Base-by-base conservation (phyloP, 768 basidiomycete species). In the Psilocybe cyanescens region DNA sequence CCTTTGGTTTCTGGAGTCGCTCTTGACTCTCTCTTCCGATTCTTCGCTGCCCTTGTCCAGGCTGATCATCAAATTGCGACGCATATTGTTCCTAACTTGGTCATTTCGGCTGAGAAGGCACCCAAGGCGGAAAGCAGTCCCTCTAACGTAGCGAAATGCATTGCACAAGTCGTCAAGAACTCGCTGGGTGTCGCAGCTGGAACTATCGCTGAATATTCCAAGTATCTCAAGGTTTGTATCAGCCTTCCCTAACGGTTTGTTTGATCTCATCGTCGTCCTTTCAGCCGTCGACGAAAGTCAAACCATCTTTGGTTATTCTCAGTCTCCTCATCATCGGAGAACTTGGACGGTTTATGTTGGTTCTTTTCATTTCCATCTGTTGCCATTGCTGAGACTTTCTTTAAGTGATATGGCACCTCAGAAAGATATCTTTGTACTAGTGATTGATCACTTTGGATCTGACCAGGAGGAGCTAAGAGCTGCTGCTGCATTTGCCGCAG, bases 401-500 rank as follows among this genome's bases (percentile, higher is more conserved):
- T 49, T n/a, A 66, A 99, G 96, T 65, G 97, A 99, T 68, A 90
- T 99, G 86, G 87, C 90, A 1, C 81, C 81, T 29, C 90, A 95
- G 70, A 78, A 82, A 39, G 89, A 91, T n/a, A 81, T 94, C 19
- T 99, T 98, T 75, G 76, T 80, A 31, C 81, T 83, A 55, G 82
- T 89, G 0, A 86, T 97, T 45, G 83, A 89, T 11, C 85, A 86
- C 61, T 96, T 97, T 71, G 76, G 82, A 3, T 81, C 87, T 1
- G 88, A 92, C 39, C 86, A 91, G 60, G 96, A 99, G 71, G 94
- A 97, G 47, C 82, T 94, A 12, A 84, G 95, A 48, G 86, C 92
- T 35, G 94, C 96, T 37, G 96, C 97, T 37, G 94, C 97, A 0
- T 98, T 98, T 68, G 94, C 97, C 54, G 92, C 92, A 35, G 94